phyloP scores from a whole-genome alignment of 169 alveolate genomes.

The Plasmodium knowlesi region DNA sequence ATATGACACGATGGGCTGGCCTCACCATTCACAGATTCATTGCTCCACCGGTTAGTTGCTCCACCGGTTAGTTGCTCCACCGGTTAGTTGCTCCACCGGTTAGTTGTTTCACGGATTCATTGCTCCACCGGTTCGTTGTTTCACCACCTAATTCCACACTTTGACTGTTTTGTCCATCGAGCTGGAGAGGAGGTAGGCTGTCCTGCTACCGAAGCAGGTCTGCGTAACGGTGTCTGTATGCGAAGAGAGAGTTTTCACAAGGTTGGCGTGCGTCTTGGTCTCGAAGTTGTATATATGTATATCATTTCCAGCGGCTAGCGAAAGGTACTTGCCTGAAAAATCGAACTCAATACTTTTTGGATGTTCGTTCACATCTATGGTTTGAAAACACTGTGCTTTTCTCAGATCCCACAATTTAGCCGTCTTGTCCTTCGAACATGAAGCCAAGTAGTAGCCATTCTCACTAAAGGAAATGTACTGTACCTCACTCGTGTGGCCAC shows the following conservation, averaged over 20 bases:
- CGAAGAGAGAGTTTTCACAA: conserved; percentile 52
- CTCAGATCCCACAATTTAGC: conserved; percentile 86
- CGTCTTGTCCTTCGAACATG: conserved; percentile 83
- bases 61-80: no score
- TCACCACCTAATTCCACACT: conserved; percentile 53
- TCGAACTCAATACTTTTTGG: conserved; percentile 81
- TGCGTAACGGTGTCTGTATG: conserved; percentile 79
- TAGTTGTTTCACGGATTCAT: no score
- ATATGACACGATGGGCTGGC: neutral
- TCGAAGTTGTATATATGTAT: conserved; percentile 73
- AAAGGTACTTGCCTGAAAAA: conserved; percentile 79
- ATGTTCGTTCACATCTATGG: conserved; percentile 74
- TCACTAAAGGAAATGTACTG: conserved; percentile 85
- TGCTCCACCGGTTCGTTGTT: neutral
- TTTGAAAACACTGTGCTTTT: conserved; percentile 80
- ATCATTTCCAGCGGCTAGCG: conserved; percentile 53
- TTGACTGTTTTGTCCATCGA: conserved; percentile 79
- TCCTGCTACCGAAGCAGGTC: conserved; percentile 76
- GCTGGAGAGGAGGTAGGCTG: conserved; percentile 72
- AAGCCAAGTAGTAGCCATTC: conserved; percentile 89
- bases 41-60: no score
- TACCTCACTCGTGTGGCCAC: conserved; percentile 67
- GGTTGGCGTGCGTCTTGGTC: conserved; percentile 54
- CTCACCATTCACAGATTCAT: neutral
- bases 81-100: no score